A percentile compares a stretch with the other conserved stretches of the same genome.
These are phyloP conservation scores for Xylaria sp. DNA, from an alignment of 2,329 filamentous ascomycete species.

Conservation along the genomic window DNA sequence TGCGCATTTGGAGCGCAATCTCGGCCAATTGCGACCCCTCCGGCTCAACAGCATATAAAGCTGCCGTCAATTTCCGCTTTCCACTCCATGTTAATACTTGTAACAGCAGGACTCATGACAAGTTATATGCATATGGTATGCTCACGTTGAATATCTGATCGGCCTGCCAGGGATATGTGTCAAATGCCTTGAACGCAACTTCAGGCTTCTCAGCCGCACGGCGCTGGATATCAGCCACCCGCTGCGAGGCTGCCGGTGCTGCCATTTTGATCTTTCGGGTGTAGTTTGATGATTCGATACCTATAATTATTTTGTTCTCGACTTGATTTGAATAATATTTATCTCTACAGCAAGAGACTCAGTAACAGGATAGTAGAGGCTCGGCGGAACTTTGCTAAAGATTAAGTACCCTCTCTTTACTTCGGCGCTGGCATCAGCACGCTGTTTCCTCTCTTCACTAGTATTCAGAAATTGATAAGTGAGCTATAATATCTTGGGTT, in stretches of 20 bases:
- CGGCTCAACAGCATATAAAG: slow-evolving; percentile 33
- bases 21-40: slow-evolving; percentile 34
- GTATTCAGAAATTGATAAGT: neutral
- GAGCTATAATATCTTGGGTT: neutral
- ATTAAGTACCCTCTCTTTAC: neutral
- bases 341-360: neutral
- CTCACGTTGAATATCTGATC: slow-evolving; percentile 48
- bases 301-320: neutral
- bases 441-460: neutral
- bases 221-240: slow-evolving; percentile 41
- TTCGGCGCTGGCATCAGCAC: neutral
- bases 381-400: neutral
- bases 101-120: neutral
- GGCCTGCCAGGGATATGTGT: slow-evolving; percentile 48
- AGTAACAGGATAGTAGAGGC: neutral
- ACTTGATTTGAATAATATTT: neutral
- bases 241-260: slow-evolving; percentile 27
- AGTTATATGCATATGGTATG: neutral
- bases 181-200: slow-evolving; percentile 46
- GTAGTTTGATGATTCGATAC: neutral
- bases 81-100: slow-evolving; percentile 2
- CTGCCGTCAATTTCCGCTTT: slow-evolving; percentile 31
- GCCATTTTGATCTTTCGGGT: slow-evolving; percentile 35
- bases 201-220: slow-evolving; percentile 45
- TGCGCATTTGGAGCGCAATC: slow-evolving; percentile 42